Base-by-base conservation (phyloP, 2,329 filamentous ascomycete genomes). In the Trichoderma lentiforme region DNA sequence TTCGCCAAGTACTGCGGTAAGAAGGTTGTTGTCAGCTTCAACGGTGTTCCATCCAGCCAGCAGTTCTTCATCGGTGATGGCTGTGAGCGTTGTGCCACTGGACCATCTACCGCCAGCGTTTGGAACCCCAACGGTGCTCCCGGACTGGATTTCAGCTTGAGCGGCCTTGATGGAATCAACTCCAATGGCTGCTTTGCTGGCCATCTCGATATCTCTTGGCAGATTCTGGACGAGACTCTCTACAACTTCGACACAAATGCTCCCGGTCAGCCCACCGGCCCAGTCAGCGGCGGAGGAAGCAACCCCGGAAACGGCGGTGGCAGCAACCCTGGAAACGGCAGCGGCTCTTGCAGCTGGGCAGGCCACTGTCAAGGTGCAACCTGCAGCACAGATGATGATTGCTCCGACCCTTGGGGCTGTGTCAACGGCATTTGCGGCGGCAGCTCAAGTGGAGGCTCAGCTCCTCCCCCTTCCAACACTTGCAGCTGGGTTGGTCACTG, bases 61-160 rank as follows among this genome's bases (percentile, higher is more conserved):
- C 65, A 69, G 28, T 71, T 74, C 36, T 74, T 74, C 34, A 73
- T 74, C 12, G 73, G 73, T 21, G 73, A 74, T 21, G 73, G 73
- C 15, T 74, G 74, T 51, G 73, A 74, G 69, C 69, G 73, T n/a
- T 74, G 74, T 36, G 73, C 67, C 3, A 64, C 66, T 30, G 74
- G 74, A 21, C 43, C 68, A 6, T 71, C 68, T 11, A 56, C 58
- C 21, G 58, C 68, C 34, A 26, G n/a, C 15, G 32, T 65, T n/a
- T 74, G 74, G 74, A 72, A 74, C 53, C 39, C 73, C 3, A 57
- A 53, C 14, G 74, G 71, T 12, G 73, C 72, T 34, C 72, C 73
- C 9, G 73, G 73, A 8, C 58, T 74, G 6, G 73, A 74, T 51
- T 74, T 74, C 62, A 73, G 71, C 28, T 74, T 71, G 47, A 60